Evolutionary conservation across 345 rosid species (phyloP).

Genomic region (Linum tenue): DNA sequence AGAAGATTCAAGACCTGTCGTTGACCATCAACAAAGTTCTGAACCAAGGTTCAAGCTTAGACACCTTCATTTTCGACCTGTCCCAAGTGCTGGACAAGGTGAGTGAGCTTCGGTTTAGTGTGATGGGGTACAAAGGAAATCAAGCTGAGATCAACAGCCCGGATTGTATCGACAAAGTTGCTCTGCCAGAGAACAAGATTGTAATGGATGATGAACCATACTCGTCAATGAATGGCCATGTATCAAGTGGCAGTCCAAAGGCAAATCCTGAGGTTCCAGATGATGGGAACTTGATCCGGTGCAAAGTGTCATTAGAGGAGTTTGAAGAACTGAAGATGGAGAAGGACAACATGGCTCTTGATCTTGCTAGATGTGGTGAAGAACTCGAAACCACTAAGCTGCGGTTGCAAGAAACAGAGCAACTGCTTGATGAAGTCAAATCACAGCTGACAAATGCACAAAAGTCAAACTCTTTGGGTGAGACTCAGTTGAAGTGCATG

Average conservation of each 20-base stretch:
- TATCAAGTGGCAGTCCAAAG: no score
- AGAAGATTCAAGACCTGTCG: slow-evolving; percentile 54
- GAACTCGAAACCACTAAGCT: slow-evolving; percentile 60
- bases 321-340: slow-evolving; percentile 55
- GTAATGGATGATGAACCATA: slow-evolving; percentile 27
- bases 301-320: slow-evolving; percentile 51
- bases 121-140: slow-evolving; percentile 46
- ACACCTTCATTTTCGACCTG: slow-evolving; percentile 52
- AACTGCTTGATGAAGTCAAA: slow-evolving; percentile 59
- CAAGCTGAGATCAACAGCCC: slow-evolving; percentile 70
- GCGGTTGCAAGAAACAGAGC: slow-evolving; percentile 73
- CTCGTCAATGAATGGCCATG: slow-evolving; percentile 48
- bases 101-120: slow-evolving; percentile 47
- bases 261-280: slow-evolving; percentile 80
- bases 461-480: slow-evolving; percentile 73
- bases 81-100: slow-evolving; percentile 61
- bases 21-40: slow-evolving; percentile 44
- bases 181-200: slow-evolving; percentile 69
- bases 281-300: slow-evolving; percentile 35
- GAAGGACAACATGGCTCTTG: slow-evolving; percentile 56
- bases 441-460: slow-evolving; percentile 56
- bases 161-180: slow-evolving; percentile 95
- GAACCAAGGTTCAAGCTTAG: slow-evolving; percentile 26
- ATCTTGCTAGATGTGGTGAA: slow-evolving; percentile 52
- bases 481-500: slow-evolving; percentile 96